phyloP scores from a whole-genome alignment of 139 green algal species.

The Coelastrella sp. region DNA sequence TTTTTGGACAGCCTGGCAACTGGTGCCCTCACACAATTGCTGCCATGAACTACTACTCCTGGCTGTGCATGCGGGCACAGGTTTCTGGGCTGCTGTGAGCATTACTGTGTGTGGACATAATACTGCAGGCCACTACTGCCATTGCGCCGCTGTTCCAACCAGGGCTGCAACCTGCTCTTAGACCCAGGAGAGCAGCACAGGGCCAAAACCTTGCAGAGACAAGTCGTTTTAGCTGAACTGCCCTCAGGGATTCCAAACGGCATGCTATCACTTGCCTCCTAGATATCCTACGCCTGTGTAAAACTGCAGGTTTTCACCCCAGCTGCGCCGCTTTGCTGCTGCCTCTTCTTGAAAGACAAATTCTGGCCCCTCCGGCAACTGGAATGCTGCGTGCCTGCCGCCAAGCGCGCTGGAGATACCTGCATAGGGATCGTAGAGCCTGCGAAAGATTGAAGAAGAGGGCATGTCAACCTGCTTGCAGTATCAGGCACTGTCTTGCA shows the following conservation, averaged over 20 bases:
- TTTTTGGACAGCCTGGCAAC: too few species aligned
- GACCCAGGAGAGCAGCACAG: not conserved
- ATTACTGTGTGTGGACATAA: too few species aligned
- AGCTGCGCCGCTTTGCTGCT: slow-evolving; percentile 76
- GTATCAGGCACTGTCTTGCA: too few species aligned
- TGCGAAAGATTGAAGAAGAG: not conserved
- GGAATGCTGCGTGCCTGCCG: slow-evolving; percentile 63
- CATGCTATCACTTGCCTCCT: slow-evolving; percentile 58
- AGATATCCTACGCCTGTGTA: slow-evolving; percentile 93
- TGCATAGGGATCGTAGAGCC: slow-evolving; percentile 35
- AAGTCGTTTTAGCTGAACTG: not conserved
- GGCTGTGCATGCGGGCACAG: too few species aligned
- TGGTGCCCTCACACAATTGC: too few species aligned
- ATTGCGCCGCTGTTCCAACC: too few species aligned
- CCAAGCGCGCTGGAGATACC: slow-evolving; percentile 56
- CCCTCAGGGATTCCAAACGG: too few species aligned
- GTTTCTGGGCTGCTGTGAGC: too few species aligned
- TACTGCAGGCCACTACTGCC: too few species aligned
- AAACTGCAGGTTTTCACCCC: slow-evolving; percentile 92
- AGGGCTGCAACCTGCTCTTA: too few species aligned
- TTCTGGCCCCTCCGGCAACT: slow-evolving; percentile 82
- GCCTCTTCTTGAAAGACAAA: slow-evolving; percentile 94
- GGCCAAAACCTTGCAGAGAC: not conserved
- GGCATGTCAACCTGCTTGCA: not conserved
- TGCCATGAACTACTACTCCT: too few species aligned